Evolutionary conservation across 768 basidiomycete genomes (phyloP).

Genomic region (Xerocomellus chrysenteron): DNA sequence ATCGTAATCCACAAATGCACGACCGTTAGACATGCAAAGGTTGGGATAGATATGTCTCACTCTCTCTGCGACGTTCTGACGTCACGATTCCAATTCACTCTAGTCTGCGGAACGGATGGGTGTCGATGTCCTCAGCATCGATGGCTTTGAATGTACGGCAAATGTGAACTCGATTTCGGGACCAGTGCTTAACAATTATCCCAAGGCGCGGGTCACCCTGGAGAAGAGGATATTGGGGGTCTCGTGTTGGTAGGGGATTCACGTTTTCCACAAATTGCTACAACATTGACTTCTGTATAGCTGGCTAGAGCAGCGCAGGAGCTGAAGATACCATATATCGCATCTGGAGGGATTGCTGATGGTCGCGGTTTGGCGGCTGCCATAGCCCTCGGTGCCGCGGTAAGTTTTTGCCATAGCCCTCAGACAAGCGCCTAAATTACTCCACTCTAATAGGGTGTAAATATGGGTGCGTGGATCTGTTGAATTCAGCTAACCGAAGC

Average conservation of each 20-base stretch:
- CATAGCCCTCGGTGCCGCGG: constrained; percentile 76
- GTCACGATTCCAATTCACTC: not conserved
- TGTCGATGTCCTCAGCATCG: constrained; percentile 86
- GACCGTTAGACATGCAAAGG: constrained; percentile 82
- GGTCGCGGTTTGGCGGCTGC: constrained; percentile 80
- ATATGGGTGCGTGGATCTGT: constrained; percentile 56
- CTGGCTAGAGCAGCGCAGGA: constrained; percentile 86
- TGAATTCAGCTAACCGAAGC: not conserved
- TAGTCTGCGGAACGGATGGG: constrained; percentile 70
- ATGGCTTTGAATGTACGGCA: constrained; percentile 82
- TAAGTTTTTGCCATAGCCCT: constrained; percentile 37
- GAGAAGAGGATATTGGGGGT: constrained; percentile 91
- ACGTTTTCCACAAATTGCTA: not conserved
- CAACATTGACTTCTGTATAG: constrained; percentile 37
- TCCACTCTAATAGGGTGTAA: constrained; percentile 59
- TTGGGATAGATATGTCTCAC: constrained; percentile 31
- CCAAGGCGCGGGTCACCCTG: constrained; percentile 90
- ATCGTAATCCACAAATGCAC: constrained; percentile 92
- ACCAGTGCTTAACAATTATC: constrained; percentile 5
- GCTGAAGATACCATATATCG: constrained; percentile 80
- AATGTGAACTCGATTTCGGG: not conserved
- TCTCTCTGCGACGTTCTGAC: constrained; percentile 15
- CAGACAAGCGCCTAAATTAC: not conserved
- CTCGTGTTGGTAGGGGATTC: constrained; percentile 62
- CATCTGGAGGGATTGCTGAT: constrained; percentile 90